Base-by-base conservation (phyloP, 305 asterid genomes). In the Coffea humblotiana region DNA sequence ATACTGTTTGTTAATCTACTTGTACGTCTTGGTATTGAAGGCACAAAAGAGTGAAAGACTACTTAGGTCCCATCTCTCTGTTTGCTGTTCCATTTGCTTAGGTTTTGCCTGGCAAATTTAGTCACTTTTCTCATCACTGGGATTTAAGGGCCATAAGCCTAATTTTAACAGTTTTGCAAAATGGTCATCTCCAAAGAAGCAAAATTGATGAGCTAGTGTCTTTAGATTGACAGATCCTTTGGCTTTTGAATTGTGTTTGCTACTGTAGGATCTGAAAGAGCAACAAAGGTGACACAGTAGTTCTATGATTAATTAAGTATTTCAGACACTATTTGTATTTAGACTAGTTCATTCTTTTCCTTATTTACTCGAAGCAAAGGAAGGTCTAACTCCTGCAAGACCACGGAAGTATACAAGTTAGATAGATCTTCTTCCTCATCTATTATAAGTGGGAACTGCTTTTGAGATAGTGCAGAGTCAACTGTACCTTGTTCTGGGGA, bases 401-500 rank as follows among this genome's bases (percentile, higher is more conserved):
- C 61, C 45, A 37, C 32, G 37, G 37, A 37, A 29, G 8, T 69
- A 52, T 69, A 67, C 35, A 37, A 78, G 66, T 69, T 78, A 54
- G 75, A 54, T 69, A 19, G 56, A 68, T 14, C 47, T 51, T 69
- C 66, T 35, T 69, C 52, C 66, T 68, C 68, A 68, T n/a, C 35
- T 37, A 66, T 56, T 27, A 14, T 45, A 61, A 78, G 81, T 78
- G 81, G 81, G 77, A 71, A 71, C 63, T 70, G 69, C 81, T 78
- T 78, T 70, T 58, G 58, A 56, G 77, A 43, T 78, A 78, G 81
- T 78, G 81, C 81, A 56, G 35, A 35, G 37, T 78, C 56, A 75
- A 78, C 76, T 14, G 81, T 56, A 19, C 81, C 70, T 78, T 78
- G 54, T 69, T 72, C 64, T 65, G 66, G 74, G 23, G 54, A 43